These are phyloP conservation scores for Aspergillus nidulans DNA, from an alignment of 495 filamentous ascomycete genomes.

Conservation along the genomic window DNA sequence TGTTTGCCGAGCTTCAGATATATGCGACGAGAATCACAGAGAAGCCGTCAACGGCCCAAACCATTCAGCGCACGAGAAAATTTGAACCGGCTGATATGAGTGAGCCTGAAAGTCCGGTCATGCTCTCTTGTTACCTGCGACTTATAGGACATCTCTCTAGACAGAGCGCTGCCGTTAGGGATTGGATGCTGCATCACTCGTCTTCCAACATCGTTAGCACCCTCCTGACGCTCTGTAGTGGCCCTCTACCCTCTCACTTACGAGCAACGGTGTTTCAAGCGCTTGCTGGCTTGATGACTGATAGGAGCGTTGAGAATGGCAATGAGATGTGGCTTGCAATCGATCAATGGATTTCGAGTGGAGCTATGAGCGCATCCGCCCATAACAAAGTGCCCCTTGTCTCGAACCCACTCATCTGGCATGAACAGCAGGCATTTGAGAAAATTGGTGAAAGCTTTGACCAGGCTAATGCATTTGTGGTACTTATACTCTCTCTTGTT, in stretches of 20 bases:
- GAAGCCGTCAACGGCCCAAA: conserved; percentile 53
- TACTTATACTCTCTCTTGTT: conserved; percentile 64
- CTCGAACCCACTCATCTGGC: conserved; percentile 36
- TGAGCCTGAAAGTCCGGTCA: conserved; percentile 81
- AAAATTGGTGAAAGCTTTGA: conserved; percentile 67
- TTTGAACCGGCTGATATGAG: conserved; percentile 62
- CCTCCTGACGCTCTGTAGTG: conserved; percentile 65
- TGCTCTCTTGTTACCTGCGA: conserved; percentile 89
- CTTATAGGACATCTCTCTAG: conserved; percentile 74
- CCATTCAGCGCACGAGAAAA: conserved; percentile 56
- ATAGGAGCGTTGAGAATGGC: conserved; percentile 56
- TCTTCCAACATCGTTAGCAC: conserved; percentile 58
- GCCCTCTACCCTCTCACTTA: conserved; percentile 65
- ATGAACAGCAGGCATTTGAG: conserved; percentile 53
- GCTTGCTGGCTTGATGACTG: conserved; percentile 61
- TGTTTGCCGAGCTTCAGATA: conserved; percentile 80
- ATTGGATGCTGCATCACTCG: conserved; percentile 63
- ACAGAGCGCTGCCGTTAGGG: conserved; percentile 61
- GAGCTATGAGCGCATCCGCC: conserved; percentile 36
- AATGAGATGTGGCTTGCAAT: conserved; percentile 64
- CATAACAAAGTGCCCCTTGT: conserved; percentile 33
- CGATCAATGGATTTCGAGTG: conserved; percentile 67
- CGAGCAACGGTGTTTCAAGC: conserved; percentile 70
- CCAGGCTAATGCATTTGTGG: conserved; percentile 75
- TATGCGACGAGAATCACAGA: conserved; percentile 67